Percentiles rank a stretch among this genome's conserved stretches.
Evolutionary conservation across 495 filamentous ascomycete genomes (phyloP).

Genomic region (Aspergillus ostianus): DNA sequence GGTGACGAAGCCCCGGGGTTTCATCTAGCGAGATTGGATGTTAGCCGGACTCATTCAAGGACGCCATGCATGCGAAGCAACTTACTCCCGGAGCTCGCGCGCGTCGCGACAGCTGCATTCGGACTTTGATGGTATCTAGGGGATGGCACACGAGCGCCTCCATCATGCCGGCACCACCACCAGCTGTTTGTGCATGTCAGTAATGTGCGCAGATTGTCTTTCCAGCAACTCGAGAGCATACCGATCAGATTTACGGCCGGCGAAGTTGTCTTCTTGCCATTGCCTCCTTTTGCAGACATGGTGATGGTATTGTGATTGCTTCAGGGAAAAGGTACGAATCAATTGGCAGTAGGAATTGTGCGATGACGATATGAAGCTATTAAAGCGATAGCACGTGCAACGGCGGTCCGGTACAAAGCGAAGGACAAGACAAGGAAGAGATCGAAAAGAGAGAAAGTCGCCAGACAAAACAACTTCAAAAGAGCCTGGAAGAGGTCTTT

Average conservation of each 20-base stretch:
- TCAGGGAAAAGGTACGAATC: slow-evolving; percentile 17
- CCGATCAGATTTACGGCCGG: slow-evolving; percentile 93
- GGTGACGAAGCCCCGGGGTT: slow-evolving; percentile 80
- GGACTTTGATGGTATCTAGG: slow-evolving; percentile 96
- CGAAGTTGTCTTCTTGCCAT: slow-evolving; percentile 77
- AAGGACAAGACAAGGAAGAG: slow-evolving; percentile 7
- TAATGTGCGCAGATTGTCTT: slow-evolving; percentile 4
- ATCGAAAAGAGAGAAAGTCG: neutral
- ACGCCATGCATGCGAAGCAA: slow-evolving; percentile 8
- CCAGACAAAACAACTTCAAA: neutral
- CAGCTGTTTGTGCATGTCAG: slow-evolving; percentile 57
- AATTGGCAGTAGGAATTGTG: neutral
- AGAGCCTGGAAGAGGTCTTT: neutral
- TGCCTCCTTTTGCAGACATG: slow-evolving; percentile 68
- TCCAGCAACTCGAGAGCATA: slow-evolving; percentile 36
- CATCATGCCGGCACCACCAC: slow-evolving; percentile 98
- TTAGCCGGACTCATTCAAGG: slow-evolving; percentile 20
- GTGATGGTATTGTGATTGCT: slow-evolving; percentile 20
- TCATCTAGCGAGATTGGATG: slow-evolving; percentile 42
- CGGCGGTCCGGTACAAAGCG: neutral
- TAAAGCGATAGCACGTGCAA: neutral
- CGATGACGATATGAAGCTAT: neutral
- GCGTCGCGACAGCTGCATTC: slow-evolving; percentile 95
- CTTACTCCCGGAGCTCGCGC: slow-evolving; percentile 76
- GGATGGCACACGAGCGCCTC: slow-evolving; percentile 97